phyloP scores from a whole-genome alignment of 257 asterid species.

The Gentiana macrophylla region DNA sequence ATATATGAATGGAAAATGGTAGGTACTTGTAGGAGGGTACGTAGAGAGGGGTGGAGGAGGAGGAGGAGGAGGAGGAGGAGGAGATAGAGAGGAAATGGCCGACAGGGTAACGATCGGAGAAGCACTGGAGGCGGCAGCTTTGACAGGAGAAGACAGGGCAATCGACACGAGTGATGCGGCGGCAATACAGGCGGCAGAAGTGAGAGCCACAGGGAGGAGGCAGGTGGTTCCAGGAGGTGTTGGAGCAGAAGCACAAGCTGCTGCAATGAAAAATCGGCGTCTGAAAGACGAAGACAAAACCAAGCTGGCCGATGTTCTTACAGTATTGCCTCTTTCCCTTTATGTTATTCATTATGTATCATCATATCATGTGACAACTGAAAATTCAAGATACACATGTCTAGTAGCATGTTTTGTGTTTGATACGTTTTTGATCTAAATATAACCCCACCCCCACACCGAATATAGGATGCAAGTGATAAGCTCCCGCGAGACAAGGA shows the following conservation, averaged over 20 bases:
- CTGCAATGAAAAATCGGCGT: constrained; percentile 14
- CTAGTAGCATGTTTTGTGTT: not conserved
- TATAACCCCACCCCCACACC: no score
- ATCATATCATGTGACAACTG: no score
- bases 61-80: not conserved
- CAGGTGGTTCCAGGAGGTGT: constrained; percentile 15
- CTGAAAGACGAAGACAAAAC: constrained; percentile 16
- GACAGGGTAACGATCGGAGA: constrained; percentile 15
- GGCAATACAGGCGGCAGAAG: constrained; percentile 24
- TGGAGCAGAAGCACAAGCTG: constrained; percentile 20
- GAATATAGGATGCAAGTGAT: constrained; percentile 13
- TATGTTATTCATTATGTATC: no score
- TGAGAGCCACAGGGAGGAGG: constrained; percentile 17
- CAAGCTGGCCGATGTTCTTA: constrained; percentile 14
- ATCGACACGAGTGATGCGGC: constrained; percentile 15
- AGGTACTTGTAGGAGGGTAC: constrained; percentile 10
- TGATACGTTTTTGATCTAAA: no score
- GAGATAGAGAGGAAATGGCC: no score
- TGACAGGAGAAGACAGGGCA: constrained; percentile 9
- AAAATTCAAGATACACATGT: not conserved
- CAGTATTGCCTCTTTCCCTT: not conserved
- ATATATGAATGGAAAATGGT: not conserved
- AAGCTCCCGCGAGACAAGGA: constrained; percentile 15
- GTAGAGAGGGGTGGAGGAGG: not conserved
- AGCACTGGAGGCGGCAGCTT: constrained; percentile 17